phyloP scores from a whole-genome alignment of 768 basidiomycete species.

The Bullera alba region DNA sequence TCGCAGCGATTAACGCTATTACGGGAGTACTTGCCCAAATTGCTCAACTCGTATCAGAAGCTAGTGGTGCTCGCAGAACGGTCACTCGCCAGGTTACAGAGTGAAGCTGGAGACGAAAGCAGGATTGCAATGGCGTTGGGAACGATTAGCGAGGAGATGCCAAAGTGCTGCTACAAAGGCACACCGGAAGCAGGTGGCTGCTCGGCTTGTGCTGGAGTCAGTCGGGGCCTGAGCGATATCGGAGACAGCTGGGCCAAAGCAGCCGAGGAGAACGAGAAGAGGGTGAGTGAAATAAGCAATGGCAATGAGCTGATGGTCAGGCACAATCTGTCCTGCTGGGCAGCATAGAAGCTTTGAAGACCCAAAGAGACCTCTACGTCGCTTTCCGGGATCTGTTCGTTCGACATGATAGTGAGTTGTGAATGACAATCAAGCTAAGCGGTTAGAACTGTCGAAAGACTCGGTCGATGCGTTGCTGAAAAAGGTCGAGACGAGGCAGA shows the following conservation, averaged over 20 bases:
- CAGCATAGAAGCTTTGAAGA: conserved; percentile 50
- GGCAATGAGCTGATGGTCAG: conserved; percentile 1
- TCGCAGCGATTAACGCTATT: conserved; percentile 77
- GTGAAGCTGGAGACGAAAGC: conserved; percentile 58
- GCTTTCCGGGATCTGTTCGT: conserved; percentile 79
- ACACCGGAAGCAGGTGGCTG: conserved; percentile 52
- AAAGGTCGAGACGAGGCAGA: conserved; percentile 66
- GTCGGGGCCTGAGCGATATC: conserved; percentile 54
- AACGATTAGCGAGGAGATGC: conserved; percentile 52
- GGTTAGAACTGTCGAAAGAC: conserved; percentile 62
- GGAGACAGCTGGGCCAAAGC: conserved; percentile 35
- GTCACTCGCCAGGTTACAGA: conserved; percentile 79
- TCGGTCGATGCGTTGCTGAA: conserved; percentile 82
- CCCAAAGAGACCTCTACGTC: conserved; percentile 76
- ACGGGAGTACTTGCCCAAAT: conserved; percentile 63
- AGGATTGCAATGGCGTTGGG: conserved; percentile 61
- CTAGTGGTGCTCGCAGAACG: conserved; percentile 81
- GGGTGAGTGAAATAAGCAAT: conserved; percentile 33
- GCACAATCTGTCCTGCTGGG: conserved; percentile 13
- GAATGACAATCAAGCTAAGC: neutral
- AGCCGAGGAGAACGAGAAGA: conserved; percentile 38
- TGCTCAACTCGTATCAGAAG: conserved; percentile 88
- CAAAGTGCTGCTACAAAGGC: conserved; percentile 63
- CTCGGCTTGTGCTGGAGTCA: conserved; percentile 69
- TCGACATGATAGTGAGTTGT: conserved; percentile 62